Conservation (phyloP, 805 yeast species). For the Candida andamanensis region DNA sequence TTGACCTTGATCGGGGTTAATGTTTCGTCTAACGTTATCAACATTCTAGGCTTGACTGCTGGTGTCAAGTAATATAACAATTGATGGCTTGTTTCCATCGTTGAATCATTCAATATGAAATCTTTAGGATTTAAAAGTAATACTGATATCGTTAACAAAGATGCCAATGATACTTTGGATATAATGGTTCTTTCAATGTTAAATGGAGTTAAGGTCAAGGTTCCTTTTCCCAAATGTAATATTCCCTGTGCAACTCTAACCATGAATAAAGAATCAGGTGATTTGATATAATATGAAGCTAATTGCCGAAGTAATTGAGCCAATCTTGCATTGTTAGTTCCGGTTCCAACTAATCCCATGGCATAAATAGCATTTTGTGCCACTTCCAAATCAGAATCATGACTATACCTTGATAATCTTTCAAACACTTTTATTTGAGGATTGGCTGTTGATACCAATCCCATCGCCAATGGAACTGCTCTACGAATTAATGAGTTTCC, state of each 20-base stretch:
- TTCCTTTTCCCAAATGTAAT: slow-evolving; percentile 94
- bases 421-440: slow-evolving; percentile 98
- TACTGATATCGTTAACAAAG: slow-evolving; percentile 77
- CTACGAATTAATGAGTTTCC: slow-evolving; percentile 88
- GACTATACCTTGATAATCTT: slow-evolving; percentile 92
- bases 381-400: slow-evolving; percentile 89
- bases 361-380: slow-evolving; percentile 93
- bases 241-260: slow-evolving; percentile 94
- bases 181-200: slow-evolving; percentile 82
- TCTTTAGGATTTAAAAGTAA: slow-evolving; percentile 81
- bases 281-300: slow-evolving; percentile 88
- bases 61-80: slow-evolving; percentile 81
- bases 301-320: slow-evolving; percentile 94
- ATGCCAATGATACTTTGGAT: slow-evolving; percentile 86
- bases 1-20: slow-evolving; percentile 90
- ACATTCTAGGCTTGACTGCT: slow-evolving; percentile 88
- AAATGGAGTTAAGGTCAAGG: slow-evolving; percentile 83
- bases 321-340: slow-evolving; percentile 96
- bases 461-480: slow-evolving; percentile 98
- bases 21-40: slow-evolving; percentile 87
- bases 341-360: slow-evolving; percentile 98
- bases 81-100: slow-evolving; percentile 53
- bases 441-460: slow-evolving; percentile 84
- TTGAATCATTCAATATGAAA: slow-evolving; percentile 66
- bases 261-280: slow-evolving; percentile 84